Evolutionary conservation across 2,329 filamentous ascomycete genomes (phyloP).

Genomic region (Albophoma yamanashiensis): DNA sequence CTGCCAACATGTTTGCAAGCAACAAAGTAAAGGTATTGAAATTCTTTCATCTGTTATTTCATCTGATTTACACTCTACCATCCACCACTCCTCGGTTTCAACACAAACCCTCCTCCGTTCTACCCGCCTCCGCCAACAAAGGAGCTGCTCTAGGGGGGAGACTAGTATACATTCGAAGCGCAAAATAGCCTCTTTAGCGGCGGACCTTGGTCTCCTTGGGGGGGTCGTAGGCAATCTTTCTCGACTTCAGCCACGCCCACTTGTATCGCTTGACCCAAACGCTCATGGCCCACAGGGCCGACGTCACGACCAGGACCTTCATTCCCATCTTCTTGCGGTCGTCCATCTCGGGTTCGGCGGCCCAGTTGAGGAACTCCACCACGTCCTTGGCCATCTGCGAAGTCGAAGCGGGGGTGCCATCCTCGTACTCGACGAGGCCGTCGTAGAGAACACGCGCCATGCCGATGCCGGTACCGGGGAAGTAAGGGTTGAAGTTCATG

Average conservation of each 20-base stretch:
- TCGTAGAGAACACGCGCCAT: conserved; percentile 99
- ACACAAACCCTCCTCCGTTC: conserved; percentile 21
- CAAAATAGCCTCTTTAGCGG: conserved; percentile 24
- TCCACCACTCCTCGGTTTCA: conserved; percentile 18
- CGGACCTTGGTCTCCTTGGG: conserved; percentile 46
- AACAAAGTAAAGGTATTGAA: conserved; percentile 23
- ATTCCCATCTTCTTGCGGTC: conserved; percentile 99
- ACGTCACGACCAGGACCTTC: conserved; percentile 79
- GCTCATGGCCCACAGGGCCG: conserved; percentile 72
- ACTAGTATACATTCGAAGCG: conserved; percentile 30
- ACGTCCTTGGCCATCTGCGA: conserved; percentile 99
- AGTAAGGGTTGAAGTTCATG: conserved; percentile 99
- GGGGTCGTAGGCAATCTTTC: conserved; percentile 84
- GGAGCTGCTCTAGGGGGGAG: conserved; percentile 28
- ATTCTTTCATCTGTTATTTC: conserved; percentile 31
- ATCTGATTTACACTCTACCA: conserved; percentile 42
- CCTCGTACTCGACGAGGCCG: conserved; percentile 95
- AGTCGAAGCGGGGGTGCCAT: conserved; percentile 84
- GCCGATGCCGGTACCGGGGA: conserved; percentile 96
- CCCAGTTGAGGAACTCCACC: conserved; percentile 97
- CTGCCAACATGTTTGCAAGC: not conserved
- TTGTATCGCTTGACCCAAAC: conserved; percentile 99
- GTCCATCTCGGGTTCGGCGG: conserved; percentile 98
- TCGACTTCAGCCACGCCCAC: conserved; percentile 92
- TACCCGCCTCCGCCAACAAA: conserved; percentile 32